Percentiles rank a stretch among this genome's conserved stretches.
These are phyloP conservation scores for Cyclocybe cylindracea DNA, from an alignment of 768 basidiomycete species.

Conservation along the genomic window DNA sequence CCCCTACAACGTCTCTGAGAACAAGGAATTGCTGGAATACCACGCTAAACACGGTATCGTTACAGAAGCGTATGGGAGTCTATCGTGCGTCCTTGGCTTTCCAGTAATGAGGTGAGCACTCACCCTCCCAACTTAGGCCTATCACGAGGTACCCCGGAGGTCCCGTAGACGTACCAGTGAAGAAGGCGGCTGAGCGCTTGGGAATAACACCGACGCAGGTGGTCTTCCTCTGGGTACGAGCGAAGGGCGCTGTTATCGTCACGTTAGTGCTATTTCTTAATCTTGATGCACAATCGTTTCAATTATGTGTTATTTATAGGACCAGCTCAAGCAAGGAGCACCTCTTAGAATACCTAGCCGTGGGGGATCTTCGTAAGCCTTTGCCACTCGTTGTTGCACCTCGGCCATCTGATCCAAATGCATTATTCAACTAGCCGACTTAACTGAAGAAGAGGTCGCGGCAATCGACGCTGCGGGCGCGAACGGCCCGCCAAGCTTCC, in stretches of 20 bases:
- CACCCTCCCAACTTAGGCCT: slow-evolving; percentile 33
- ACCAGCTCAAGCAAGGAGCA: slow-evolving; percentile 63
- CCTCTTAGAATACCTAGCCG: slow-evolving; percentile 66
- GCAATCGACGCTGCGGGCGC: slow-evolving; percentile 66
- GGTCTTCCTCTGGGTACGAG: slow-evolving; percentile 66
- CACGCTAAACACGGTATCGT: slow-evolving; percentile 59
- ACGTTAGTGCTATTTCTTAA: slow-evolving; percentile 45
- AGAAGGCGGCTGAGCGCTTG: slow-evolving; percentile 51
- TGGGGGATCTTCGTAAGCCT: slow-evolving; percentile 50
- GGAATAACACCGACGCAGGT: slow-evolving; percentile 65
- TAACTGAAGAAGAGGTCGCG: slow-evolving; percentile 55
- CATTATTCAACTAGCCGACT: slow-evolving; percentile 35
- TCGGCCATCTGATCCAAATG: not conserved
- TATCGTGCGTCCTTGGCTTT: slow-evolving; percentile 49
- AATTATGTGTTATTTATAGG: slow-evolving; percentile 29
- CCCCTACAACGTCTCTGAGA: slow-evolving; percentile 63
- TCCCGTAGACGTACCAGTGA: slow-evolving; percentile 59
- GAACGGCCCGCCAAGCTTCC: slow-evolving; percentile 36
- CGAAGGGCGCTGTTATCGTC: slow-evolving; percentile 67
- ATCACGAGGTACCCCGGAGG: slow-evolving; percentile 63
- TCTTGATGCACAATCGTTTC: not conserved
- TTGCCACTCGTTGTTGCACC: not conserved
- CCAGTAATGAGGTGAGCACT: not conserved
- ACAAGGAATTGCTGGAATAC: slow-evolving; percentile 58
- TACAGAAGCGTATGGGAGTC: slow-evolving; percentile 71